Percentiles rank a stretch among this genome's conserved stretches.
Conservation (phyloP, 1,284 basidiomycete genomes). For the Marasmius sp. region DNA sequence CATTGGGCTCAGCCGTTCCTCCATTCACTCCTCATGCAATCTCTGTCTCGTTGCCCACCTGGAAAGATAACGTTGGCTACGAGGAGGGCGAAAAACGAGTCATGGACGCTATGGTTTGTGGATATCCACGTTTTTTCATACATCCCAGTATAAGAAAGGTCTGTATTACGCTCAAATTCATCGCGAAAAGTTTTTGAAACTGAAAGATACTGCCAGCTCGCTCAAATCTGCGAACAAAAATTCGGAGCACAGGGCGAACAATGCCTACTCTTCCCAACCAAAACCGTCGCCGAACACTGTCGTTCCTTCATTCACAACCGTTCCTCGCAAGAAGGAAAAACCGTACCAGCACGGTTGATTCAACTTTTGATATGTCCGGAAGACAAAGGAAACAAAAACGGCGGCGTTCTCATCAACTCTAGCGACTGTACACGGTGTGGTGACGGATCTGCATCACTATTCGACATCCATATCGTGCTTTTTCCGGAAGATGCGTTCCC, state of each 20-base stretch:
- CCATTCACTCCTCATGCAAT: constrained; percentile 86
- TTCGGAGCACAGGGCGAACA: constrained; percentile 71
- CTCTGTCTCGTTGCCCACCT: constrained; percentile 94
- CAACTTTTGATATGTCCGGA: constrained; percentile 75
- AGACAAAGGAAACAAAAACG: constrained; percentile 31
- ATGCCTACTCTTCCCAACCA: constrained; percentile 80
- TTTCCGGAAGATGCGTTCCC: constrained; percentile 69
- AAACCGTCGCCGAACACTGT: constrained; percentile 71
- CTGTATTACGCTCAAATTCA: constrained; percentile 21
- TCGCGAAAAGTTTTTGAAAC: background rate
- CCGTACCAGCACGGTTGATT: constrained; percentile 64
- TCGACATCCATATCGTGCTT: constrained; percentile 80
- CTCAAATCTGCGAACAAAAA: constrained; percentile 71
- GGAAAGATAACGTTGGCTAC: constrained; percentile 92
- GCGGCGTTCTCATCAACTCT: constrained; percentile 25
- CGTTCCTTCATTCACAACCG: constrained; percentile 71
- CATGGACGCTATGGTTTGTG: constrained; percentile 80
- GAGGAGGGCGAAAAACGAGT: constrained; percentile 91
- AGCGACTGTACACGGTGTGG: constrained; percentile 14
- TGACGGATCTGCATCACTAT: constrained; percentile 25
- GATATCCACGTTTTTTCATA: constrained; percentile 98
- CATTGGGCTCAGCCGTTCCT: constrained; percentile 60
- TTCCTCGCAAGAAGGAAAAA: constrained; percentile 36
- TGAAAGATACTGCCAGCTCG: constrained; percentile 54
- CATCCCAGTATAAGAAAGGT: constrained; percentile 89